phyloP scores from a whole-genome alignment of 352 stramenopile genomes.

The Chrysophaeum taylorii region DNA sequence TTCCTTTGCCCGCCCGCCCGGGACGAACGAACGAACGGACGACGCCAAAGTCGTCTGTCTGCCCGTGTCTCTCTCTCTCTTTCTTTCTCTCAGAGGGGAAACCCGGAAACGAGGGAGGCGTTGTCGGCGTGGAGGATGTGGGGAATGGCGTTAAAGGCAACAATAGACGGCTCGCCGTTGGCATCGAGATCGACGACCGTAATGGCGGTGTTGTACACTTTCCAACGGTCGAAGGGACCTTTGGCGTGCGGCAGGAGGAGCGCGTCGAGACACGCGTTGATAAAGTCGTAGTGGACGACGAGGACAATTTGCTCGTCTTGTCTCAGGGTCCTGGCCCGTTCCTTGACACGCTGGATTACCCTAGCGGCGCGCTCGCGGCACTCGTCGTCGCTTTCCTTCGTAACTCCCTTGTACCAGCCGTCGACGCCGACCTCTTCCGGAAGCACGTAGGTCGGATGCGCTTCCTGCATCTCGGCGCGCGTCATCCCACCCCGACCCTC shows the following conservation, averaged over 20 bases:
- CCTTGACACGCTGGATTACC: neutral
- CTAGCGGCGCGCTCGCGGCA: neutral
- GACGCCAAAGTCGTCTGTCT: no score
- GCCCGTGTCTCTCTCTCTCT: no score
- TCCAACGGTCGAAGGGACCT: neutral
- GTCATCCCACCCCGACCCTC: neutral
- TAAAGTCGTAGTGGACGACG: slow-evolving; percentile 13
- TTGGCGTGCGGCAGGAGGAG: neutral
- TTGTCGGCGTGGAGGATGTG: neutral
- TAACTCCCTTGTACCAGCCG: neutral
- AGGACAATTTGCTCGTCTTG: neutral
- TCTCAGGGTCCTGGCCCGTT: neutral
- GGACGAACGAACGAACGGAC: no score
- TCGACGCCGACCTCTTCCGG: neutral
- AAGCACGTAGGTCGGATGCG: slow-evolving; percentile 1
- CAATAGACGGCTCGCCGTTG: neutral
- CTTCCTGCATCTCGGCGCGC: neutral
- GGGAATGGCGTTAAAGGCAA: neutral
- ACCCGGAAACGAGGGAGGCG: neutral
- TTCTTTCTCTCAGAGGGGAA: slow-evolving; percentile 1
- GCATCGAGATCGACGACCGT: slow-evolving; percentile 4
- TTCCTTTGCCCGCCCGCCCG: no score
- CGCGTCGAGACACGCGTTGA: slow-evolving; percentile 6
- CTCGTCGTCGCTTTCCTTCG: slow-evolving; percentile 11
- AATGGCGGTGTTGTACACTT: neutral